phyloP scores from a whole-genome alignment of 2,329 filamentous ascomycete species.

The Microdochium nivale region DNA sequence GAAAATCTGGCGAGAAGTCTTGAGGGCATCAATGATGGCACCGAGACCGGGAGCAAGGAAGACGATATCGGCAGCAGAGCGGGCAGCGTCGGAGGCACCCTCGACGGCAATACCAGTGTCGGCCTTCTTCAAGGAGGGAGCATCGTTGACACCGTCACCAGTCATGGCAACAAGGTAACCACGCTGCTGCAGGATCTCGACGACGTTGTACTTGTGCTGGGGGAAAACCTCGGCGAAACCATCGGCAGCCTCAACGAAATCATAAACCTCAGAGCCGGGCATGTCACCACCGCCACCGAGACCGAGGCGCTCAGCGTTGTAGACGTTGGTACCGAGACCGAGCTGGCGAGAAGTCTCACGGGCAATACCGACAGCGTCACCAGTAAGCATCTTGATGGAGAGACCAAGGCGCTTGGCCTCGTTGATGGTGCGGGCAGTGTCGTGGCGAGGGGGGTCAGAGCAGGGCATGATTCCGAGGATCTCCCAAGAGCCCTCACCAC shows the following conservation, averaged over 20 bases:
- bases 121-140: conserved; percentile 88
- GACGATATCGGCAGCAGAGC: conserved; percentile 86
- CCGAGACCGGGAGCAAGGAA: conserved; percentile 87
- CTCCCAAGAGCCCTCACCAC: conserved; percentile 73
- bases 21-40: conserved; percentile 86
- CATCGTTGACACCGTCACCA: conserved; percentile 92
- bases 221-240: conserved; percentile 93
- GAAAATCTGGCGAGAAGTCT: conserved; percentile 91
- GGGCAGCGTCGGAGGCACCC: conserved; percentile 83
- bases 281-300: conserved; percentile 85
- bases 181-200: conserved; percentile 88
- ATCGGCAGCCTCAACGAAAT: conserved; percentile 92
- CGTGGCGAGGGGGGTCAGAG: conserved; percentile 83
- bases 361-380: conserved; percentile 88
- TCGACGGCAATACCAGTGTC: conserved; percentile 94
- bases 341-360: conserved; percentile 87
- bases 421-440: conserved; percentile 82
- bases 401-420: conserved; percentile 83
- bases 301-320: conserved; percentile 88
- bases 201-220: conserved; percentile 91
- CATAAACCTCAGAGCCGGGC: conserved; percentile 88
- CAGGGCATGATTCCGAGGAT: conserved; percentile 94
- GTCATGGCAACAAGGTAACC: conserved; percentile 94
- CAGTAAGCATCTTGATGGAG: conserved; percentile 93
- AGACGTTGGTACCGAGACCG: conserved; percentile 85